Evolutionary conservation across 2,329 filamentous ascomycete genomes (phyloP), one percentile per base, ranked within the genome.

Genomic region (Amauroascus verrucosus): DNA sequence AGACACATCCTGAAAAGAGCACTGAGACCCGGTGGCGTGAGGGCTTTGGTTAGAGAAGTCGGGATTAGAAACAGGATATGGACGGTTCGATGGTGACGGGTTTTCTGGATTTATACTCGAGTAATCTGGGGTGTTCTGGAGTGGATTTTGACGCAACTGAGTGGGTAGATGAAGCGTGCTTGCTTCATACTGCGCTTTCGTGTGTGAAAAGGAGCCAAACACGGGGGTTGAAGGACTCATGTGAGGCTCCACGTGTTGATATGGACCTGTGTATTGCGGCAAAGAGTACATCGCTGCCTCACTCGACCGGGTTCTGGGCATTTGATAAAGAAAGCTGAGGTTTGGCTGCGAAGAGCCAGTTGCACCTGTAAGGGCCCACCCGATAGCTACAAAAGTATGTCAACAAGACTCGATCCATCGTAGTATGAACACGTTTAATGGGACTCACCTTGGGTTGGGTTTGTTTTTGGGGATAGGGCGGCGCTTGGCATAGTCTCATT

Each of bases 331-430:
- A 53, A 91, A 78, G 0, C 88, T 90, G 3, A 95, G 72, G 63
- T 87, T 93, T 0, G 88, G 88, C 58, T 83, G 89, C 1, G 87
- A 85, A 2, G 87, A 93, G 63, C 94, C 88, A 52, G 87, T 89
- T 1, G 85, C 91, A 13, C 88, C 88, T 0, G 88, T 88, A n/a
- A 95, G 71, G 6, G 87, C 89, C 85, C 86, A 94, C 1, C 87
- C 88, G 55, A 94, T 87, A 0, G 81, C 79, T 77, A 41, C 3
- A 22, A 41, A 4, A 22, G 22, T 20, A 41, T 6, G 18, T 41
- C 22, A 57, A 52, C 30, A 32, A 14, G 73, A 75, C 7, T 73
- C 71, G 37, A 72, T 70, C n/a, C n/a, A 5, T 16, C 38, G 16
- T 5, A 8, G 18, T 8, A 41, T 8, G 20, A n/a, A 22, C 1